Base-by-base conservation (phyloP, 2,329 filamentous ascomycete species). In the Karstenula rhodostoma region DNA sequence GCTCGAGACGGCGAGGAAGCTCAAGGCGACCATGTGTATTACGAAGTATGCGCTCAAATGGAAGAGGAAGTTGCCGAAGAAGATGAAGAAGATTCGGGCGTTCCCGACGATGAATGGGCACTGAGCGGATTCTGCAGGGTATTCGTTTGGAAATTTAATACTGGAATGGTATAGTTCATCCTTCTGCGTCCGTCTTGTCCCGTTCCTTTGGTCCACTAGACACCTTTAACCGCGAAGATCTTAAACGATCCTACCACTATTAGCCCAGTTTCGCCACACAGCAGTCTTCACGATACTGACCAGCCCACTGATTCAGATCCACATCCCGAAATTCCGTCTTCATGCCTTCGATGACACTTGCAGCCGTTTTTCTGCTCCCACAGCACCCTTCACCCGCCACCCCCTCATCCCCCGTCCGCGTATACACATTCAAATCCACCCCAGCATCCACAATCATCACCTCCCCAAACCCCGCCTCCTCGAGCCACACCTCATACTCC, bases 401-500 rank as follows among this genome's bases (percentile, higher is more conserved):
- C 32, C 22, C 52, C 12, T 48, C 56, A 1, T 43, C 57, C 19
- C 44, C 42, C 44, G 54, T 58, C 50, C 47, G 32, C 25, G 44
- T 52, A 57, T 67, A 70, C 9, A 67, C 58, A 57, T 67, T 66
- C 40, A 66, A 44, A 56, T 68, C 62, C 9, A 29, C 46, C 10
- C 52, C 57, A 42, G 58, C 59, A 58, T 67, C 64, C 9, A 67
- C 56, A 27, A 70, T 60, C n/a, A 66, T 8, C 2, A 64, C 47
- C 17, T 67, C 56, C 2, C 25, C 22, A 43, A 68, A 68, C 0
- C 85, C 86, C 0, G 83, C 84, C 13, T 80, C 68, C 4, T 53
- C 52, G 32, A 90, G 70, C 70, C 82, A 89, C 8, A 49, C 37
- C 57, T 86, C 78, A 73, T 89, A 89, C 55, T 84, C 80, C 1